Evolutionary conservation across 306 rosid species (phyloP).

Genomic region (Datisca glomerata): DNA sequence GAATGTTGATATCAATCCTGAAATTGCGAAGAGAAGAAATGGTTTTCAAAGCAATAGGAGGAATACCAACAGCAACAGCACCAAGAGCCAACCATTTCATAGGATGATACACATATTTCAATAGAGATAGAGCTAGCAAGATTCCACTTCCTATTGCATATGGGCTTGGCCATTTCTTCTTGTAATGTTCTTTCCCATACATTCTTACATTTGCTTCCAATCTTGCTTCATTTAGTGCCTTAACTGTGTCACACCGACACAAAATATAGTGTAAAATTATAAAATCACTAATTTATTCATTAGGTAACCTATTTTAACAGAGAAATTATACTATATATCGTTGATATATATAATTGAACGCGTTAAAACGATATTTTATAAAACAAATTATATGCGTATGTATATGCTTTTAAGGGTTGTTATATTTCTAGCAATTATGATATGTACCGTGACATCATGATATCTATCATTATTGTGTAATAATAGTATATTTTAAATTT

Average conservation of each 20-base stretch:
- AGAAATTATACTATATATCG: no score
- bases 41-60: constrained; percentile 43
- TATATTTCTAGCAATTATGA: no score
- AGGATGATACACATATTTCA: constrained; percentile 43
- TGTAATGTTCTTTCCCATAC: constrained; percentile 35
- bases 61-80: constrained; percentile 49
- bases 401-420: no score
- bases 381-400: no score
- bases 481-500: no score
- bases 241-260: constrained; percentile 52
- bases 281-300: no score
- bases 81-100: constrained; percentile 58
- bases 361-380: no score
- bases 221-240: constrained; percentile 67
- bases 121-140: constrained; percentile 39
- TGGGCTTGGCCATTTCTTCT: constrained; percentile 73
- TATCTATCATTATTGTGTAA: no score
- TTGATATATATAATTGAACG: no score
- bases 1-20: constrained; percentile 70
- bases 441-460: no score
- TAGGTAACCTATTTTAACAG: no score
- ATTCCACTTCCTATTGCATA: constrained; percentile 50
- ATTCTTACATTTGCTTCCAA: constrained; percentile 61
- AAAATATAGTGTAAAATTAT: background rate
- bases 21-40: constrained; percentile 33